Conservation (phyloP, 768 basidiomycete genomes). For the Sutorius australiensis region DNA sequence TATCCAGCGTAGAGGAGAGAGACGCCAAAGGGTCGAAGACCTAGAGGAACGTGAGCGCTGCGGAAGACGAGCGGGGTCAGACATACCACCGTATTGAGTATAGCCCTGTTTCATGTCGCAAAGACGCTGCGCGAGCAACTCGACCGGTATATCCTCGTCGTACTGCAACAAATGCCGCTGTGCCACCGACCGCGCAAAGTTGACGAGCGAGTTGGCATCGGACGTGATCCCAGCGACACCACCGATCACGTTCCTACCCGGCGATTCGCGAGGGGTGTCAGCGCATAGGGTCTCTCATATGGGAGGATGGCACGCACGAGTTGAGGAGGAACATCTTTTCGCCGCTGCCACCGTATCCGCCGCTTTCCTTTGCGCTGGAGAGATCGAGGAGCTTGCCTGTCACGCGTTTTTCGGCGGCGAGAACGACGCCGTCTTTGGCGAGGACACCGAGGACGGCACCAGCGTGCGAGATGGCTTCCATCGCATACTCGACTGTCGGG, state of each 20-base stretch:
- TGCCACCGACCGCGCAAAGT: slow-evolving; percentile 87
- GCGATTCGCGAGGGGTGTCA: background rate
- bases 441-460: slow-evolving; percentile 92
- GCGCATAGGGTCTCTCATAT: background rate
- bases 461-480: slow-evolving; percentile 98
- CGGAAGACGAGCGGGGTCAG: background rate
- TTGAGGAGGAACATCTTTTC: slow-evolving; percentile 98
- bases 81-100: slow-evolving; percentile 89
- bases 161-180: slow-evolving; percentile 86
- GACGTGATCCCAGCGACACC: slow-evolving; percentile 96
- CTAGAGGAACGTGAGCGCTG: slow-evolving; percentile 28
- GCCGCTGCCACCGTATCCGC: slow-evolving; percentile 88
- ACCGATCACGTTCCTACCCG: slow-evolving; percentile 81
- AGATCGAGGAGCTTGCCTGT: slow-evolving; percentile 96
- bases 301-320: slow-evolving; percentile 46
- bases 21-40: slow-evolving; percentile 96
- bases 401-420: slow-evolving; percentile 96
- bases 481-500: slow-evolving; percentile 91
- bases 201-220: slow-evolving; percentile 96
- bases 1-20: slow-evolving; percentile 96
- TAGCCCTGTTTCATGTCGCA: slow-evolving; percentile 99
- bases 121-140: slow-evolving; percentile 86
- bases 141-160: slow-evolving; percentile 98
- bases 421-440: slow-evolving; percentile 85
- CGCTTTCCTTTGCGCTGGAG: slow-evolving; percentile 73